Evolutionary conservation across 2,329 filamentous ascomycete genomes (phyloP).

Genomic region (Plectosphaerella plurivora): DNA sequence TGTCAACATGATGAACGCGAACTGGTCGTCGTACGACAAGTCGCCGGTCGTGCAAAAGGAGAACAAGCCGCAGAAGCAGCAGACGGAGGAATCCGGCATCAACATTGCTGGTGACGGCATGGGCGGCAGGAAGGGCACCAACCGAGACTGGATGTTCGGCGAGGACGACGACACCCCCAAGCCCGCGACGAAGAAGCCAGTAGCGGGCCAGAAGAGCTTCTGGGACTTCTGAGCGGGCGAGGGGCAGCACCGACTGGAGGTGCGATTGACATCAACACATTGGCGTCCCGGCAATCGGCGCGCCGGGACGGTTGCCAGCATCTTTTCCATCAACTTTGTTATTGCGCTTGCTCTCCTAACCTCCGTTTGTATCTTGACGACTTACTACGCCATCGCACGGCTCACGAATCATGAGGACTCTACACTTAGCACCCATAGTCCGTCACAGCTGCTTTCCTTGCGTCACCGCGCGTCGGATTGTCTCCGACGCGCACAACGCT

Average conservation of each 20-base stretch:
- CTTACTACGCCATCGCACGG: conserved; percentile 21
- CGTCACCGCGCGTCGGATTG: background rate
- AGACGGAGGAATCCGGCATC: conserved; percentile 26
- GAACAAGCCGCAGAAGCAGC: conserved; percentile 32
- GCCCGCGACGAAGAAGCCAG: conserved; percentile 31
- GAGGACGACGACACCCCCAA: conserved; percentile 37
- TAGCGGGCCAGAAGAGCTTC: conserved; percentile 31
- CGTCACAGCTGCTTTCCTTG: background rate
- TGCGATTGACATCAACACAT: background rate
- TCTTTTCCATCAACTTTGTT: conserved; percentile 6
- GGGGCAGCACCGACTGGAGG: conserved; percentile 6
- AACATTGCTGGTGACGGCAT: conserved; percentile 60
- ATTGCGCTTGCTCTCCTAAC: conserved; percentile 1
- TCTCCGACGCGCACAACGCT: background rate
- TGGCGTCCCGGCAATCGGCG: background rate
- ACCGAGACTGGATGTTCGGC: conserved; percentile 55
- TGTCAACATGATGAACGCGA: conserved; percentile 68
- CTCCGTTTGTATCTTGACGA: conserved; percentile 1
- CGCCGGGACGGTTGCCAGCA: conserved; percentile 1
- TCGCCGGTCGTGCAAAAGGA: conserved; percentile 50
- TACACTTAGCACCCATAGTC: background rate
- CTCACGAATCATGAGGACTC: conserved; percentile 25
- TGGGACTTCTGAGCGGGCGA: conserved; percentile 40
- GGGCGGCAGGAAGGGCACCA: conserved; percentile 54
- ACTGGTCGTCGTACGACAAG: conserved; percentile 52